Conservation (phyloP, 441 rosid genomes). For the Jatropha podagrica region DNA sequence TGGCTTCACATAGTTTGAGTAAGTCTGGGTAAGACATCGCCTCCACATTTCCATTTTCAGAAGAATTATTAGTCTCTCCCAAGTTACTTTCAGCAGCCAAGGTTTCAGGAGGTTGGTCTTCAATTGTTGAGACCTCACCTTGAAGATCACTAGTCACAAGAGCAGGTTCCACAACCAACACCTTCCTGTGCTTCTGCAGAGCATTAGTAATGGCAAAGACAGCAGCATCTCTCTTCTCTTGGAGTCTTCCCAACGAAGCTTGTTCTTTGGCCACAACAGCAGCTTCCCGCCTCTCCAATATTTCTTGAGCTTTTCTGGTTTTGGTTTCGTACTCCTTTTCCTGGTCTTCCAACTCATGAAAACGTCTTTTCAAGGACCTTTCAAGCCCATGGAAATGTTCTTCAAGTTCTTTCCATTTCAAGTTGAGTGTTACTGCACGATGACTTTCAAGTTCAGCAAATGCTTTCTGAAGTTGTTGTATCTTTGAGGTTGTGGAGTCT, state of each 20-base stretch:
- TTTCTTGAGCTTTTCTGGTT: slow-evolving; percentile 71
- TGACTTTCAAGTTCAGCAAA: slow-evolving; percentile 97
- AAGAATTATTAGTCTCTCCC: slow-evolving; percentile 46
- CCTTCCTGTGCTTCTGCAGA: slow-evolving; percentile 55
- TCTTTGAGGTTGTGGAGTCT: slow-evolving; percentile 82
- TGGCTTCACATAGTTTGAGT: slow-evolving; percentile 66
- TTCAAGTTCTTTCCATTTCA: slow-evolving; percentile 96
- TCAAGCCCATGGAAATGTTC: slow-evolving; percentile 98
- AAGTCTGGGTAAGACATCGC: slow-evolving; percentile 75
- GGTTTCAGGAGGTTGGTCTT: slow-evolving; percentile 45
- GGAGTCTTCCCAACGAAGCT: slow-evolving; percentile 69
- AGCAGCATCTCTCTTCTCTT: slow-evolving; percentile 88
- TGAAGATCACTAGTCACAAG: slow-evolving; percentile 41
- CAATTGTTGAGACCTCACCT: slow-evolving; percentile 29
- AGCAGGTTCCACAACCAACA: slow-evolving; percentile 41
- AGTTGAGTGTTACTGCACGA: slow-evolving; percentile 77
- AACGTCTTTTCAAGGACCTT: slow-evolving; percentile 94
- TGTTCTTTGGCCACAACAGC: slow-evolving; percentile 81
- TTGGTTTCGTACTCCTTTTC: slow-evolving; percentile 75
- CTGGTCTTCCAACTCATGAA: slow-evolving; percentile 93
- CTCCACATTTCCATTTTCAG: slow-evolving; percentile 50
- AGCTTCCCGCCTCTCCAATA: slow-evolving; percentile 69
- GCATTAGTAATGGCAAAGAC: slow-evolving; percentile 60
- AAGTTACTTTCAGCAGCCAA: slow-evolving; percentile 45
- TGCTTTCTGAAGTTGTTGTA: slow-evolving; percentile 96